Percentiles rank a stretch among this genome's conserved stretches.
These are phyloP conservation scores for Hirschioporus abietinus DNA, from an alignment of 768 basidiomycete species.

Conservation along the genomic window DNA sequence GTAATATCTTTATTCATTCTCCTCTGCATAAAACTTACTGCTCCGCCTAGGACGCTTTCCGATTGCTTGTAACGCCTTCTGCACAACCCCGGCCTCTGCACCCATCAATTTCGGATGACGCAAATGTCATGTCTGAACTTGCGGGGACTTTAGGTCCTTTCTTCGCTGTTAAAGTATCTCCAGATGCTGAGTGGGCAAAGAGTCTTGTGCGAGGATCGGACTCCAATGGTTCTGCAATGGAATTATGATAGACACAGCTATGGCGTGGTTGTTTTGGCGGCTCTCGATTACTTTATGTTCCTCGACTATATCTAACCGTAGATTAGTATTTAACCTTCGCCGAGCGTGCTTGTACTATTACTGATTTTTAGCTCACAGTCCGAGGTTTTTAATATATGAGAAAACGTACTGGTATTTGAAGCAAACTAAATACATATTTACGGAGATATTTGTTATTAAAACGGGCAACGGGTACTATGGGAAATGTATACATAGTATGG, in stretches of 20 bases:
- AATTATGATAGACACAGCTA: background rate
- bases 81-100: constrained; percentile 58
- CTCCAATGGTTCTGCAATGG: background rate
- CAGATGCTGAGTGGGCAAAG: constrained; percentile 61
- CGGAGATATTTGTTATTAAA: too few relatives aligned
- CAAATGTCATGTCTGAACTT: constrained; percentile 39
- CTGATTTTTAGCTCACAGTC: too few relatives aligned
- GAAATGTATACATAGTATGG: too few relatives aligned
- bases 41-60: constrained; percentile 49
- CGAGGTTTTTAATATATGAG: too few relatives aligned
- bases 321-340: background rate
- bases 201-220: constrained; percentile 36
- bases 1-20: constrained; percentile 27
- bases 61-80: constrained; percentile 51
- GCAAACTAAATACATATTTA: too few relatives aligned
- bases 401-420: too few relatives aligned
- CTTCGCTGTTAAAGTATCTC: constrained; percentile 50
- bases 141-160: constrained; percentile 53
- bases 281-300: background rate
- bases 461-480: too few relatives aligned
- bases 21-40: background rate
- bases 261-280: background rate
- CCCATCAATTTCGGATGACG: constrained; percentile 41
- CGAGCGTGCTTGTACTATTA: background rate
- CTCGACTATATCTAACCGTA: background rate